phyloP scores from a whole-genome alignment of 1,284 basidiomycete species.

The Neotropicomus parvogracilis region DNA sequence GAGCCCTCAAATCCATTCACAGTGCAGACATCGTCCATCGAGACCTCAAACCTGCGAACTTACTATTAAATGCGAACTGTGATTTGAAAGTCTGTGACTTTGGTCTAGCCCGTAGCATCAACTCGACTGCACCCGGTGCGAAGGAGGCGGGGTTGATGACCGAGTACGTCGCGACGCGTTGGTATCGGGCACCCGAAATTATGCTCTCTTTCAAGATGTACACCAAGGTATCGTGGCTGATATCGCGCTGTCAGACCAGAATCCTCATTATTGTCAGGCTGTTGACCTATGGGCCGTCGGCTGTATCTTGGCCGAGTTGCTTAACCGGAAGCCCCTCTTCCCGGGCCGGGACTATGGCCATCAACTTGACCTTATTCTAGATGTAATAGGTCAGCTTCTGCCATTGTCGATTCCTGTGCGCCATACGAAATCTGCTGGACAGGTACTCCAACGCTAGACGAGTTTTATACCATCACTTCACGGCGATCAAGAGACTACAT shows the following conservation, averaged over 20 bases:
- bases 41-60: conserved; percentile 80
- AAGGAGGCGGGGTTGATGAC: conserved; percentile 78
- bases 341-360: conserved; percentile 88
- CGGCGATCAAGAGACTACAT: conserved; percentile 83
- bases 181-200: conserved; percentile 86
- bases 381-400: conserved; percentile 63
- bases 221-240: conserved; percentile 46
- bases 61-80: conserved; percentile 81
- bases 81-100: conserved; percentile 87
- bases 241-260: neutral
- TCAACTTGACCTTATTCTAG: conserved; percentile 81
- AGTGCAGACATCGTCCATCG: conserved; percentile 78
- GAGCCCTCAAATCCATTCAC: conserved; percentile 82
- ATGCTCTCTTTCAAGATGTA: conserved; percentile 90
- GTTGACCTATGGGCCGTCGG: conserved; percentile 87
- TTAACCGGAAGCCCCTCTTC: conserved; percentile 77
- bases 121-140: conserved; percentile 55
- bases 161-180: conserved; percentile 80
- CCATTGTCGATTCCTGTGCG: neutral
- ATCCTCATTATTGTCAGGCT: conserved; percentile 41
- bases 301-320: conserved; percentile 86
- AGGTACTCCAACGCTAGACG: conserved; percentile 81
- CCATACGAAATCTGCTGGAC: conserved; percentile 6
- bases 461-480: conserved; percentile 85
- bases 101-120: conserved; percentile 71